Base-by-base conservation (phyloP, 352 stramenopile genomes). In the Phytopythium helicoides region DNA sequence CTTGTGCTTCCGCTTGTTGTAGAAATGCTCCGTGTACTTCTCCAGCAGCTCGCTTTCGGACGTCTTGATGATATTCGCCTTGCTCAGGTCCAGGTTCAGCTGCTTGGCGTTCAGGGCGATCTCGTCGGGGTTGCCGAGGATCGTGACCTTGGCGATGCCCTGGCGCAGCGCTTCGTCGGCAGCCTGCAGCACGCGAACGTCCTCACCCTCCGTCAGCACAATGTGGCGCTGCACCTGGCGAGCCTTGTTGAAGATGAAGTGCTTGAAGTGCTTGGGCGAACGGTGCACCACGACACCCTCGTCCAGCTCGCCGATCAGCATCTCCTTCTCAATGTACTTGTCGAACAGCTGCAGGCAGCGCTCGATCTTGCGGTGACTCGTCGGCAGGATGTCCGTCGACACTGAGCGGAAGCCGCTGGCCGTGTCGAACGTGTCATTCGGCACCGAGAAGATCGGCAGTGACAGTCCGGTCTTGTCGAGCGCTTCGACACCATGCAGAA, bases 1-100 rank as follows among this genome's bases (percentile, higher is more conserved):
- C 58, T 96, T 96, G 64, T 92, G 68, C 60, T 94, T 93, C 21
- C 87, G 79, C 58, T 89, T 86, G 42, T 91, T 67, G 52, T 78
- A 88, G 56, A 89, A 84, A 2, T 34, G 23, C 22, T 86, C 55
- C 8, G 79, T 65, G 55, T 92, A 92, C 36, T 71, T 73, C 18
- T 87, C 64, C 2, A 86, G 54, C 10, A 85, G 52, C 18, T 73
- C 54, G 39, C 68, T 79, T 1, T 86, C 57, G 3, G 58, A 41
- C 14, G 86, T 76, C 31, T 83, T 61, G 15, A 95, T 53, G 45
- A 95, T 78, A 26, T 77, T 79, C 1, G 86, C 75, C 2, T 52
- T 39, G 2, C 71, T 84, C 18, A 90, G 55, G 39, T 92, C 84
- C 3, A 90, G 61, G 40, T 71, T 80, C n/a, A 84, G 53, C 16